Base-by-base conservation (phyloP, 306 rosid species). In the Purshia tridentata region DNA sequence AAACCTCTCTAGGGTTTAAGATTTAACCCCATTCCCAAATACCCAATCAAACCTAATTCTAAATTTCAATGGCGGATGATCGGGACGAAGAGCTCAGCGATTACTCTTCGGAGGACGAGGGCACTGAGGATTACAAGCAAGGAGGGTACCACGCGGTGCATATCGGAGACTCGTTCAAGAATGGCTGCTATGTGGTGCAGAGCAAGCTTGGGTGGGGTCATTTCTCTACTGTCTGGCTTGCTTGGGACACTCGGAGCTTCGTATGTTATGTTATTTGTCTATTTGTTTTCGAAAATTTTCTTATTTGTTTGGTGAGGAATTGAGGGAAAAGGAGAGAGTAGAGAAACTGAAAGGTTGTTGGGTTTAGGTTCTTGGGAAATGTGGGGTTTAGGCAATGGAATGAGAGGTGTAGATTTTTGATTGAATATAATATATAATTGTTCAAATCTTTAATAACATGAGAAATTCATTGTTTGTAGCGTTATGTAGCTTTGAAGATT, bases 401-500 rank as follows among this genome's bases (percentile, higher is more conserved):
- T 10, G 61, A 16, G 57, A 54, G 22, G 70, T 48, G 7, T 44
- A 3, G 45, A 37, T 53, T 46, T 52, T 22, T 65, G 12, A n/a
- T 18, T 58, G 51, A 64, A 40, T 40, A 8, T 22, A 14, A 13
- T 35, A 35, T 49, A 73, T 41, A 22, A 8, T 47, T 44, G 47
- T 65, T 70, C 56, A 9, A 52, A 23, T 56, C 40, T 53, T 79
- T 83, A 49, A 72, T 65, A 60, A 66, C 75, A 45, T 45, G 63
- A 42, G 77, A 63, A 73, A 56, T 70, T 78, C 49, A 9, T 82
- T 78, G 77, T 64, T 67, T 78, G 83, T 74, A 92, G 98, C 84
- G 81, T 61, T 89, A 88, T 29, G 97, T 92, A 68, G 96, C 97
- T 54, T 72, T 92, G 84, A 92, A 92, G 67, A 88, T 92, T 82